A percentile compares a stretch with the other conserved stretches of the same genome.
These are phyloP conservation scores for Cladophialophora chaetospira DNA, from an alignment of 2,329 filamentous ascomycete species.

Conservation along the genomic window DNA sequence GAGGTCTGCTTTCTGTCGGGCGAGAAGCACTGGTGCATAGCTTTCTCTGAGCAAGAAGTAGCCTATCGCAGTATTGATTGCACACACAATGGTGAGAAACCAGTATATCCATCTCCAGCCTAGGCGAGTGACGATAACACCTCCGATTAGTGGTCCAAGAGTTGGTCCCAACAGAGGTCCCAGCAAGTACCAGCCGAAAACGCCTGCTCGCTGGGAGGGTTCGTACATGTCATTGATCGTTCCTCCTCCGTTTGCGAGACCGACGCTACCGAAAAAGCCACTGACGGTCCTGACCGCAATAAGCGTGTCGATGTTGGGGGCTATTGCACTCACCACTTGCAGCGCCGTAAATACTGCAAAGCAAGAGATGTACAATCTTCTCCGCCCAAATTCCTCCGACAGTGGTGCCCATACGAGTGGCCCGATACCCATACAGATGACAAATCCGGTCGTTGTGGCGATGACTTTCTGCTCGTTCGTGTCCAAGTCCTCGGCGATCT, in stretches of 20 bases:
- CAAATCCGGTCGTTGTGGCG: constrained; percentile 54
- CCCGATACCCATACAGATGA: constrained; percentile 58
- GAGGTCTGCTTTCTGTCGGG: constrained; percentile 54
- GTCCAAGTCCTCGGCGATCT: constrained; percentile 52
- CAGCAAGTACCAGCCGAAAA: constrained; percentile 31
- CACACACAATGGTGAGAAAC: constrained; percentile 37
- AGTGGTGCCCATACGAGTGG: constrained; percentile 73
- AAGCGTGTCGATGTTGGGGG: constrained; percentile 49
- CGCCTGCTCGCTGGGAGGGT: constrained; percentile 27
- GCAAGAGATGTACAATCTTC: constrained; percentile 68
- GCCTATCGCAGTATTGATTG: constrained; percentile 60
- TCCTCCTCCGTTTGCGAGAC: constrained; percentile 31
- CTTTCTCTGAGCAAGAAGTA: constrained; percentile 62
- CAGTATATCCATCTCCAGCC: constrained; percentile 55
- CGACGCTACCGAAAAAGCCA: constrained; percentile 52
- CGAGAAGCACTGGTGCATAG: constrained; percentile 62
- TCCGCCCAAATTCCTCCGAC: constrained; percentile 70
- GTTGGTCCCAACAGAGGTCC: constrained; percentile 28
- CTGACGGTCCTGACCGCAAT: constrained; percentile 49
- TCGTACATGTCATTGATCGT: constrained; percentile 32
- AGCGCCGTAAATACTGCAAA: constrained; percentile 63
- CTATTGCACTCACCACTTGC: constrained; percentile 51
- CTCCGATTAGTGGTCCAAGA: constrained; percentile 41
- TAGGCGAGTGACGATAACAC: constrained; percentile 49
- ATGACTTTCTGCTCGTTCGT: constrained; percentile 48